Evolutionary conservation across 1,284 basidiomycete genomes (phyloP).

Genomic region (Malassezia arunalokei): DNA sequence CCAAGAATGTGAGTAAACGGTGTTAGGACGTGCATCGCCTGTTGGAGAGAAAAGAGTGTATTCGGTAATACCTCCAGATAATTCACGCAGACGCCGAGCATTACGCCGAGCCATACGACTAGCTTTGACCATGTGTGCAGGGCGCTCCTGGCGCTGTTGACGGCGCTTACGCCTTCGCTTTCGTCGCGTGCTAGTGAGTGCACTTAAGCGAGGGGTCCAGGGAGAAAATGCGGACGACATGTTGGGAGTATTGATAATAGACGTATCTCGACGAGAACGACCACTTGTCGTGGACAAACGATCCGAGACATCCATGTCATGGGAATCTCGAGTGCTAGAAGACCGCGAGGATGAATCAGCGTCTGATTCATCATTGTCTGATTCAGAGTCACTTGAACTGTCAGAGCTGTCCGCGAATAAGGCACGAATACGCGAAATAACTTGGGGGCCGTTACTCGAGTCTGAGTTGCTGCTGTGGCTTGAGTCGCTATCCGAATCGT

Average conservation of each 20-base stretch:
- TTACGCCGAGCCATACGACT: slow-evolving; percentile 38
- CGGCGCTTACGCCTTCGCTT: neutral
- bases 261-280: slow-evolving; percentile 5
- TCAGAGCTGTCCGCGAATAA: slow-evolving; percentile 33
- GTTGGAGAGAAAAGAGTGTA: slow-evolving; percentile 40
- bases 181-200: slow-evolving; percentile 4
- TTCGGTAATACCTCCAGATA: slow-evolving; percentile 41
- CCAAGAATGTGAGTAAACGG: slow-evolving; percentile 20
- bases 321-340: neutral
- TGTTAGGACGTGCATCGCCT: slow-evolving; percentile 19
- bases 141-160: neutral
- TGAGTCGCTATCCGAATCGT: slow-evolving; percentile 18
- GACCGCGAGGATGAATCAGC: neutral
- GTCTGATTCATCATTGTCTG: slow-evolving; percentile 13
- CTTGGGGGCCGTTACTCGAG: slow-evolving; percentile 24
- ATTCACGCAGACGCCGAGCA: slow-evolving; percentile 30
- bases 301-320: neutral
- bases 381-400: slow-evolving; percentile 21
- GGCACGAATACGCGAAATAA: slow-evolving; percentile 34
- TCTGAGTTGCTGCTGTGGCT: slow-evolving; percentile 20
- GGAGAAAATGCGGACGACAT: neutral
- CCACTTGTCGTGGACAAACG: neutral
- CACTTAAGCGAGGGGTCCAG: slow-evolving; percentile 7
- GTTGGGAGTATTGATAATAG: neutral
- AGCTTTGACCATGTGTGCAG: slow-evolving; percentile 16